phyloP scores from a whole-genome alignment of 306 rosid species.

The Cucumis melo region DNA sequence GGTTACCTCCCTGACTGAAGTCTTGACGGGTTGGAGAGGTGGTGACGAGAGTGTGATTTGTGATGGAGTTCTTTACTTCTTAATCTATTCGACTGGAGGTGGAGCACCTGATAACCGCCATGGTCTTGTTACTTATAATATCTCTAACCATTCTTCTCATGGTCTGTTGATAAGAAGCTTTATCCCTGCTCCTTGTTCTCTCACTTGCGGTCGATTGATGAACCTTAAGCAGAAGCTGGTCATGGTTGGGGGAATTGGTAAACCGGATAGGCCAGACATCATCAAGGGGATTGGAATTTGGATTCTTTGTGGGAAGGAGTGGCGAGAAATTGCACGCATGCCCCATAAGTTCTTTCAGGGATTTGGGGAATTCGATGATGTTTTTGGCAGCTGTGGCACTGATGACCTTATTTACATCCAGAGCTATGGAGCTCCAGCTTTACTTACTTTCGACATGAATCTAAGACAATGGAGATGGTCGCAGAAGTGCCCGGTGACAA shows the following conservation, averaged over 20 bases:
- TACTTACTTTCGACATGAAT: constrained; percentile 62
- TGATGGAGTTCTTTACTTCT: constrained; percentile 60
- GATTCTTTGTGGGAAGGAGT: constrained; percentile 57
- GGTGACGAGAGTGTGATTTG: constrained; percentile 90
- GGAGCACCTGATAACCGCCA: constrained; percentile 51
- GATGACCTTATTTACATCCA: constrained; percentile 76
- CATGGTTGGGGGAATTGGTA: constrained; percentile 97
- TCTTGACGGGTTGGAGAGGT: constrained; percentile 85
- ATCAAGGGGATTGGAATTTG: constrained; percentile 95
- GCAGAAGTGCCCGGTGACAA: constrained; percentile 74
- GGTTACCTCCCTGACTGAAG: constrained; percentile 55
- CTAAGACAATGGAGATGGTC: constrained; percentile 86
- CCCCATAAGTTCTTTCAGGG: constrained; percentile 93
- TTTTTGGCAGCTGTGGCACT: constrained; percentile 77
- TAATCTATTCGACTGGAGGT: constrained; percentile 68
- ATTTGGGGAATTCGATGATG: constrained; percentile 92
- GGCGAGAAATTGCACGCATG: constrained; percentile 79
- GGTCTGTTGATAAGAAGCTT: constrained; percentile 44
- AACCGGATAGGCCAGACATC: constrained; percentile 62
- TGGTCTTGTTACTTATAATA: constrained; percentile 47
- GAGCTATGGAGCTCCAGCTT: constrained; percentile 88
- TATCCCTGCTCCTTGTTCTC: constrained; percentile 67
- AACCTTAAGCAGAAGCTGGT: constrained; percentile 80
- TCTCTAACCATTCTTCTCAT: constrained; percentile 29
- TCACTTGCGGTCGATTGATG: constrained; percentile 93